Conservation (phyloP, 306 rosid species). For the Acacia crassicarpa region DNA sequence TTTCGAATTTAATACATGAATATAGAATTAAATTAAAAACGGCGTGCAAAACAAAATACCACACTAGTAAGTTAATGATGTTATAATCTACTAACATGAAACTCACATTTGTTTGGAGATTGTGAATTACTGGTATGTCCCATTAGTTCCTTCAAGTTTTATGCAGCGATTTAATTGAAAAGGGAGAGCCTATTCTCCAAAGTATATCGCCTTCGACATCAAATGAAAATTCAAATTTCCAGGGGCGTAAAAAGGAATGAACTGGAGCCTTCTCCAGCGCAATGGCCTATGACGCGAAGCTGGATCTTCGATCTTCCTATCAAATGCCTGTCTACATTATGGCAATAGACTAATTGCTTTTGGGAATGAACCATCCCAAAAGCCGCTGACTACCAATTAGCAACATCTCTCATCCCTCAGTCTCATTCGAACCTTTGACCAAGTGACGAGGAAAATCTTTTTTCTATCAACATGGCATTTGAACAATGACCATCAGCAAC, state of each 20-base stretch:
- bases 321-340: not conserved
- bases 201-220: not conserved
- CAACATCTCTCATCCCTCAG: not conserved
- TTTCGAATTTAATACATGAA: not conserved
- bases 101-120: not conserved
- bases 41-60: too few species aligned
- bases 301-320: not conserved
- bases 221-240: not conserved
- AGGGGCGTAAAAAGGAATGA: not conserved
- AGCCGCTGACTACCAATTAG: not conserved
- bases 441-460: too few species aligned
- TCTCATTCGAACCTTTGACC: too few species aligned
- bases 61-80: too few species aligned
- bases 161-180: not conserved
- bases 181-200: not conserved
- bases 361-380: not conserved
- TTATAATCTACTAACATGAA: too few species aligned
- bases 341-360: not conserved
- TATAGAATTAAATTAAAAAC: not conserved
- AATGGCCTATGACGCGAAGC: not conserved
- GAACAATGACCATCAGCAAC: not conserved
- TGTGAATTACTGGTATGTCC: not conserved
- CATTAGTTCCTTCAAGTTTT: not conserved
- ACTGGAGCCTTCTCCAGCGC: not conserved
- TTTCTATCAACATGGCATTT: too few species aligned